Evolutionary conservation across 2,329 filamentous ascomycete species (phyloP).

Genomic region (Didymella exigua): DNA sequence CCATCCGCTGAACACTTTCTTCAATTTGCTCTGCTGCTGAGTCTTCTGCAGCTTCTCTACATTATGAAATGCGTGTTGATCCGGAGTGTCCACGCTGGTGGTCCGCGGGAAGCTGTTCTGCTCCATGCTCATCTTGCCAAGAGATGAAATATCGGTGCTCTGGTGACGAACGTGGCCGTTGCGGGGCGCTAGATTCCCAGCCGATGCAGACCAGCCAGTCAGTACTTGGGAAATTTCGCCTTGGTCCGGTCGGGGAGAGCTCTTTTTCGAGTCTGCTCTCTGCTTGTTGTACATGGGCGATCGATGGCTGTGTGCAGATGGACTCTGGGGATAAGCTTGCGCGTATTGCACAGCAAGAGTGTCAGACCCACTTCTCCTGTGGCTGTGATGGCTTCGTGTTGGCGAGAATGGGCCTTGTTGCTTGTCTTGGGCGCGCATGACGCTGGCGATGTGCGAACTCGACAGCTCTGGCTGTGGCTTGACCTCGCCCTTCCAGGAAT

Average conservation of each 20-base stretch:
- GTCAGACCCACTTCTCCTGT: constrained; percentile 41
- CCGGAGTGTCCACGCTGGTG: constrained; percentile 35
- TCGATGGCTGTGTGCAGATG: constrained; percentile 15
- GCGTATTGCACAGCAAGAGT: constrained; percentile 33
- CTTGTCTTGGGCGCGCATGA: constrained; percentile 44
- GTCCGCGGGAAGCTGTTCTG: constrained; percentile 42
- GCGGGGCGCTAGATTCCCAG: constrained; percentile 21
- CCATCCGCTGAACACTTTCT: constrained; percentile 45
- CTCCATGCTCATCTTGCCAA: constrained; percentile 35
- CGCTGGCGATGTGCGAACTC: constrained; percentile 41
- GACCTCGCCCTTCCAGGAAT: constrained; percentile 45
- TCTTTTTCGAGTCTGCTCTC: constrained; percentile 19
- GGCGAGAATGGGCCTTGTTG: constrained; percentile 38
- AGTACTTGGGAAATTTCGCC: constrained; percentile 25
- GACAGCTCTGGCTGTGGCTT: constrained; percentile 23
- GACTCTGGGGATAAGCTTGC: constrained; percentile 21
- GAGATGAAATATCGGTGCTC: constrained; percentile 22
- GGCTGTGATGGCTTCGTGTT: constrained; percentile 35
- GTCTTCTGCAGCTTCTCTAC: constrained; percentile 30
- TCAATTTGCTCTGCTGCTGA: constrained; percentile 42
- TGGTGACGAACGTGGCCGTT: constrained; percentile 25
- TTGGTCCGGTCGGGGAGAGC: constrained; percentile 14
- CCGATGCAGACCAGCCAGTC: constrained; percentile 34
- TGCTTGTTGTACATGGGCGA: constrained; percentile 25
- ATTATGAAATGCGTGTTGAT: constrained; percentile 17